Conservation (phyloP, 208 protist genomes). For the Trypanosoma cruzi region DNA sequence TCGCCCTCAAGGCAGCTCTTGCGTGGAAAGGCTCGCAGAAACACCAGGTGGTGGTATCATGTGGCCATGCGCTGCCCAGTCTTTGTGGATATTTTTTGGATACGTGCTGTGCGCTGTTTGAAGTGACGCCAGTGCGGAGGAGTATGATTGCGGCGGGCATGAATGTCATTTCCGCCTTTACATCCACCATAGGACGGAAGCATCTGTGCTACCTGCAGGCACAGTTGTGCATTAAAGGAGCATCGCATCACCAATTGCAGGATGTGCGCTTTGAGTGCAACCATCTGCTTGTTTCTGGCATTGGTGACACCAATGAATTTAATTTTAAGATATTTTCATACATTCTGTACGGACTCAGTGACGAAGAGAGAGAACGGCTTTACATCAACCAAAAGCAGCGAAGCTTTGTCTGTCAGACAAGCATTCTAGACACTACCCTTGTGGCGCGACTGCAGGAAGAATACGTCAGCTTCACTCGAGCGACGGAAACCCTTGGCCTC, state of each 20-base stretch:
- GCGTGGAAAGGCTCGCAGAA: slow-evolving; percentile 12
- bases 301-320: slow-evolving; percentile 12
- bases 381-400: slow-evolving; percentile 30
- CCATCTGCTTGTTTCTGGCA: slow-evolving; percentile 19
- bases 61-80: slow-evolving; percentile 11
- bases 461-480: slow-evolving; percentile 17
- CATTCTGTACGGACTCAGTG: slow-evolving; percentile 28
- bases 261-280: slow-evolving; percentile 13
- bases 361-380: slow-evolving; percentile 26
- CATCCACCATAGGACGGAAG: slow-evolving; percentile 13
- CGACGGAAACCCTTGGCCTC: slow-evolving; percentile 20
- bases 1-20: slow-evolving; percentile 13
- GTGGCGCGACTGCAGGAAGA: slow-evolving; percentile 7
- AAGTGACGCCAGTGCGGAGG: neutral
- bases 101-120: neutral
- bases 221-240: slow-evolving; percentile 6
- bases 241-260: neutral
- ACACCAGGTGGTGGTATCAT: slow-evolving; percentile 16
- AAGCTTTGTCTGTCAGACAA: slow-evolving; percentile 27
- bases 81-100: neutral
- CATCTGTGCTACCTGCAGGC: slow-evolving; percentile 19
- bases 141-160: slow-evolving; percentile 13
- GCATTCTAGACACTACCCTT: slow-evolving; percentile 16
- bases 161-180: slow-evolving; percentile 22
- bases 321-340: slow-evolving; percentile 38